Conservation (phyloP, 192 early-diverging fungal genomes). For the Coemansia sp. region DNA sequence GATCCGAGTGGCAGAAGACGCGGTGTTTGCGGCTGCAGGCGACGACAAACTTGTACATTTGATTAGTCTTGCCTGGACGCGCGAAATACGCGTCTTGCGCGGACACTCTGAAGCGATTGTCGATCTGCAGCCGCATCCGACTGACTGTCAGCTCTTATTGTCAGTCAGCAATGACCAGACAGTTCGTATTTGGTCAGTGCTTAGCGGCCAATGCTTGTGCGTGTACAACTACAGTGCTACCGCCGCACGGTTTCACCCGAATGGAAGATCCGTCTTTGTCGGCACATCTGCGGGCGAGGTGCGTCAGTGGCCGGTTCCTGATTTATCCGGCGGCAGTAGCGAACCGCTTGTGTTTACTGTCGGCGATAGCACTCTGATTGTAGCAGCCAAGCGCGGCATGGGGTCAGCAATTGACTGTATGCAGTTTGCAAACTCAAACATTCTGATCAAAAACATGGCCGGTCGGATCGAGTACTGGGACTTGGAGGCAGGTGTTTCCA, state of each 20-base stretch:
- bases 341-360: slow-evolving; percentile 10
- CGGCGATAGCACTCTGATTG: slow-evolving; percentile 26
- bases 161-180: slow-evolving; percentile 73
- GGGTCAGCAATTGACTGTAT: slow-evolving; percentile 64
- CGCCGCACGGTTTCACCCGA: slow-evolving; percentile 66
- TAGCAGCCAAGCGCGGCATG: slow-evolving; percentile 17
- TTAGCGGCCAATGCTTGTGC: slow-evolving; percentile 58
- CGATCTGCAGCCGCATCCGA: slow-evolving; percentile 72
- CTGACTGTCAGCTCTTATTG: slow-evolving; percentile 60
- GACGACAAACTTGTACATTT: slow-evolving; percentile 63
- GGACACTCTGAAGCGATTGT: slow-evolving; percentile 61
- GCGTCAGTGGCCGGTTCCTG: slow-evolving; percentile 56
- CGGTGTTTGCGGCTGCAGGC: slow-evolving; percentile 67
- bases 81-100: slow-evolving; percentile 59
- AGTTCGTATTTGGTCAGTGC: slow-evolving; percentile 76
- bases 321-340: slow-evolving; percentile 15
- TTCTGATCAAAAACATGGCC: slow-evolving; percentile 70
- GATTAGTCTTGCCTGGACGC: slow-evolving; percentile 68
- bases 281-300: slow-evolving; percentile 55
- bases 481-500: slow-evolving; percentile 44
- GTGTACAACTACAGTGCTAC: slow-evolving; percentile 60
- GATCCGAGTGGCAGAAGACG: slow-evolving; percentile 65
- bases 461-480: slow-evolving; percentile 80
- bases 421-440: slow-evolving; percentile 62
- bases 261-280: slow-evolving; percentile 57